Conservation (phyloP, 148 eudicot genomes). For the Dianthus caryophyllus region DNA sequence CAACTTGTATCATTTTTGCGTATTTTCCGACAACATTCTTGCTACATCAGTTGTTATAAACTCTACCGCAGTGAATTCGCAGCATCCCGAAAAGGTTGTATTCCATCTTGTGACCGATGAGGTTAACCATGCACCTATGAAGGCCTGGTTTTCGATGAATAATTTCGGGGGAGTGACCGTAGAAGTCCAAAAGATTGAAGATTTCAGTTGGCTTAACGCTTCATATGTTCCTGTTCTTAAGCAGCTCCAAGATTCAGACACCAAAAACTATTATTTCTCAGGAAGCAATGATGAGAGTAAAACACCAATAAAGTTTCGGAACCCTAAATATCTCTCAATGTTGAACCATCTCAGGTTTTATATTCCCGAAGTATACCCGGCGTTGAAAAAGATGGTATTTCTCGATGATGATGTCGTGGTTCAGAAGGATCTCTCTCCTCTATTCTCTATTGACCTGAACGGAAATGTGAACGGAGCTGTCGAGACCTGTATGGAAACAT, state of each 20-base stretch:
- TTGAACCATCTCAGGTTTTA: slow-evolving; percentile 82
- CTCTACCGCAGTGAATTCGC: slow-evolving; percentile 64
- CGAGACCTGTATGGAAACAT: slow-evolving; percentile 93
- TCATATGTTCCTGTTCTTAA: slow-evolving; percentile 85
- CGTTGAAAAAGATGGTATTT: slow-evolving; percentile 69
- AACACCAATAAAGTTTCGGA: slow-evolving; percentile 81
- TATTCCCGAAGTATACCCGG: slow-evolving; percentile 78
- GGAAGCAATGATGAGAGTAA: slow-evolving; percentile 53
- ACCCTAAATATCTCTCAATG: slow-evolving; percentile 83
- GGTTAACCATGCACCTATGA: slow-evolving; percentile 80
- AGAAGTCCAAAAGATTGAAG: slow-evolving; percentile 75
- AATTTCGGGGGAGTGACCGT: slow-evolving; percentile 64
- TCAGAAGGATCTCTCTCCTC: slow-evolving; percentile 67
- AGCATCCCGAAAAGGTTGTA: slow-evolving; percentile 50
- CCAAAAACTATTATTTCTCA: slow-evolving; percentile 72
- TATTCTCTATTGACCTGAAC: slow-evolving; percentile 64
- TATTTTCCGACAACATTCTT: slow-evolving; percentile 82
- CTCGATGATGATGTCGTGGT: slow-evolving; percentile 85
- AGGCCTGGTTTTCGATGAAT: slow-evolving; percentile 78
- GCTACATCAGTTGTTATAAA: slow-evolving; percentile 84
- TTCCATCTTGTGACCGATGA: slow-evolving; percentile 86
- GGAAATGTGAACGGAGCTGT: slow-evolving; percentile 87
- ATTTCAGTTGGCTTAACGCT: slow-evolving; percentile 78
- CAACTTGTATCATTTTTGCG: slow-evolving; percentile 62
- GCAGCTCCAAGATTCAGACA: slow-evolving; percentile 79